Percentiles rank a stretch among this genome's conserved stretches.
Evolutionary conservation across 2,329 filamentous ascomycete genomes (phyloP).

Genomic region (Colletotrichum sp.): DNA sequence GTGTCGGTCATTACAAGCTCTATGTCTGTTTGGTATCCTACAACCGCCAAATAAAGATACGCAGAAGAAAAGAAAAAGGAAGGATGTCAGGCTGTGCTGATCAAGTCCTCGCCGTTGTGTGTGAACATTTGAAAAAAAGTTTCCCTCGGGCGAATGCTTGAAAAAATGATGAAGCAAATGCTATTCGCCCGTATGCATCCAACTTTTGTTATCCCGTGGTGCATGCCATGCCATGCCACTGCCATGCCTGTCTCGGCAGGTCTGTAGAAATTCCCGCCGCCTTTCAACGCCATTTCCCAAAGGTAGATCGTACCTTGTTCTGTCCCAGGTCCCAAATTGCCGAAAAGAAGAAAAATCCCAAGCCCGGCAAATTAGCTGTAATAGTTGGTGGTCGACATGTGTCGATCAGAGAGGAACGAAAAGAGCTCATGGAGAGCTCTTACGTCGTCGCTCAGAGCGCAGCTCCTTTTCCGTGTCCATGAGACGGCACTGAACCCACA

Average conservation of each 20-base stretch:
- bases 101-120: background rate
- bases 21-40: slow-evolving; percentile 14
- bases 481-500: slow-evolving; percentile 63
- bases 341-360: background rate
- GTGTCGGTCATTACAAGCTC: slow-evolving; percentile 13
- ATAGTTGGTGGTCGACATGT: background rate
- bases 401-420: background rate
- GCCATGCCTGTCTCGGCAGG: background rate
- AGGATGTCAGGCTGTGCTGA: background rate
- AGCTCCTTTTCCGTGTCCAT: slow-evolving; percentile 67
- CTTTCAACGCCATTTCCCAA: slow-evolving; percentile 5
- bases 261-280: background rate
- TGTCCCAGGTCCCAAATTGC: background rate
- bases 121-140: background rate
- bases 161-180: background rate
- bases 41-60: background rate
- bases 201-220: background rate
- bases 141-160: slow-evolving; percentile 7
- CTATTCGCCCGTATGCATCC: slow-evolving; percentile 2
- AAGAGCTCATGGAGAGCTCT: slow-evolving; percentile 12
- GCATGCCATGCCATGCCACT: background rate
- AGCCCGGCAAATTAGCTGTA: background rate
- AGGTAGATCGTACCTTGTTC: background rate
- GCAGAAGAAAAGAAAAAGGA: background rate
- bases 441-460: slow-evolving; percentile 54